These are phyloP conservation scores for Fusarium sp. DNA, from an alignment of 2,329 filamentous ascomycete species.

Conservation along the genomic window DNA sequence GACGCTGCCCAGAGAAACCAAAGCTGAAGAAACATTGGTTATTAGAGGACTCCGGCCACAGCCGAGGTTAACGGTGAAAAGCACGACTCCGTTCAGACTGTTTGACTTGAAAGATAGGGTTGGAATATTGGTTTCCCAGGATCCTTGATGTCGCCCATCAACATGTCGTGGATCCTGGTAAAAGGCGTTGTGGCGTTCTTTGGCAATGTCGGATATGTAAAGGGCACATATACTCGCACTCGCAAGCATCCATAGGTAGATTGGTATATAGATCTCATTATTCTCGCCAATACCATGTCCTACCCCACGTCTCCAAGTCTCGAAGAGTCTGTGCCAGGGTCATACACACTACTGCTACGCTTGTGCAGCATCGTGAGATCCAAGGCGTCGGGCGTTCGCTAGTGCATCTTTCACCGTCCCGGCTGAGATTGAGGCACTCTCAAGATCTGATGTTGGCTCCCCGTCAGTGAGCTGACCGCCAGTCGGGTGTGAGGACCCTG, in stretches of 20 bases:
- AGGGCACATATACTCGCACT: not conserved
- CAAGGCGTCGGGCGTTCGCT: not conserved
- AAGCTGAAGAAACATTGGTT: not conserved
- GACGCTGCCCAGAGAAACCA: not conserved
- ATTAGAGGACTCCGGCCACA: not conserved
- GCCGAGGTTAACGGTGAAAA: not conserved
- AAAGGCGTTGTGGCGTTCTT: slow-evolving; percentile 10
- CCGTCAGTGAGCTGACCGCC: not conserved
- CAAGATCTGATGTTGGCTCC: not conserved
- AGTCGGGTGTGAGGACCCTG: not conserved
- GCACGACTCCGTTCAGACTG: not conserved
- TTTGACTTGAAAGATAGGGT: not conserved
- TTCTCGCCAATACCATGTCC: not conserved
- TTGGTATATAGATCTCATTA: not conserved
- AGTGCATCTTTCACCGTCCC: not conserved
- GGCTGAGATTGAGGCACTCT: not conserved
- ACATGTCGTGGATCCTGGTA: not conserved
- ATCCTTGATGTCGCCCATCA: not conserved
- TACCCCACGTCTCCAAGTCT: not conserved
- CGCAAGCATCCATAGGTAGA: not conserved
- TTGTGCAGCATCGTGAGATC: not conserved
- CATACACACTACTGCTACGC: not conserved
- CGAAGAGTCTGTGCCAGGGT: not conserved
- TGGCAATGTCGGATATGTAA: not conserved
- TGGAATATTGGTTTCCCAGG: not conserved